phyloP scores from a whole-genome alignment of 2,329 filamentous ascomycete species.

The Mycosphaerella arachidis region DNA sequence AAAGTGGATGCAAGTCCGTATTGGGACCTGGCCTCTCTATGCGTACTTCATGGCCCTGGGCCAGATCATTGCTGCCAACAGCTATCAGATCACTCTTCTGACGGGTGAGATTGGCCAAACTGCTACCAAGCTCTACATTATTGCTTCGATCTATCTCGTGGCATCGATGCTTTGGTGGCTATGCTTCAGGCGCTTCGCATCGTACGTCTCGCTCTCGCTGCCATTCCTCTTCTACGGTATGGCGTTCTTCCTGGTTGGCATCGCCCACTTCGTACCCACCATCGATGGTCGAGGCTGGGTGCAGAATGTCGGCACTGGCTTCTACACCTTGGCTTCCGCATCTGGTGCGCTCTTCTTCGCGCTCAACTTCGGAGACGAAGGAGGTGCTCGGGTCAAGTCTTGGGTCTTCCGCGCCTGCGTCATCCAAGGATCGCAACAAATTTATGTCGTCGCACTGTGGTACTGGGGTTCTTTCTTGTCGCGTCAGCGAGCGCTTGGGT shows the following conservation, averaged over 20 bases:
- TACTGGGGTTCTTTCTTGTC: slow-evolving; percentile 58
- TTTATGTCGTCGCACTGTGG: slow-evolving; percentile 62
- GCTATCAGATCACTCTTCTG: slow-evolving; percentile 61
- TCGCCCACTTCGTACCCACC: slow-evolving; percentile 50
- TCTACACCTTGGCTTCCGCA: slow-evolving; percentile 58
- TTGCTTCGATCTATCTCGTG: slow-evolving; percentile 54
- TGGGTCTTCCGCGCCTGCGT: slow-evolving; percentile 62
- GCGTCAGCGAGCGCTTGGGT: slow-evolving; percentile 39
- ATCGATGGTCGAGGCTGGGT: slow-evolving; percentile 45
- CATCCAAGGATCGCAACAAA: slow-evolving; percentile 61
- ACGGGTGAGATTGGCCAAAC: slow-evolving; percentile 57
- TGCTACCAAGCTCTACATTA: slow-evolving; percentile 54
- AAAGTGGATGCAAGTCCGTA: slow-evolving; percentile 53
- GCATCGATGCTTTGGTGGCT: slow-evolving; percentile 59
- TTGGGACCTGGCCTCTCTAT: slow-evolving; percentile 60
- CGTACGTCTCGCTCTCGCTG: slow-evolving; percentile 52
- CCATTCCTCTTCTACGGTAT: slow-evolving; percentile 60
- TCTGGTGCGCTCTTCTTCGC: slow-evolving; percentile 61
- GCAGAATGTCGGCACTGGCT: slow-evolving; percentile 55
- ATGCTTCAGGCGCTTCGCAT: slow-evolving; percentile 53
- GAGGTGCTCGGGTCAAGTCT: slow-evolving; percentile 54
- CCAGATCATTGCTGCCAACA: slow-evolving; percentile 60
- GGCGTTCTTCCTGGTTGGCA: slow-evolving; percentile 57
- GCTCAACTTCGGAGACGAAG: slow-evolving; percentile 52
- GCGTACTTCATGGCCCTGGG: slow-evolving; percentile 57